Conservation (phyloP, 1,284 basidiomycete species). For the Ceratobasidium sp. region DNA sequence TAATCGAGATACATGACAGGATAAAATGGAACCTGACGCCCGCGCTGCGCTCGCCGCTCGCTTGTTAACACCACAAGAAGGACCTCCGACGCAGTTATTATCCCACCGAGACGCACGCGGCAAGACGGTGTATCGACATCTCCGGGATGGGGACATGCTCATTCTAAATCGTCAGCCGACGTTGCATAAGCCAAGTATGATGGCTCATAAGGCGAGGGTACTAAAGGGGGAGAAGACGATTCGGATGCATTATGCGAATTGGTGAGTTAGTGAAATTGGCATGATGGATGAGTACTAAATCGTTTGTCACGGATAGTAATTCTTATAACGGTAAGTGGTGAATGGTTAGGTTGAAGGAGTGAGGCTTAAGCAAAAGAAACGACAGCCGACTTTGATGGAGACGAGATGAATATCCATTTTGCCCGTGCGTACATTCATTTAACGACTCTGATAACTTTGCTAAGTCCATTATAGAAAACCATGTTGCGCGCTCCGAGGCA, state of each 20-base stretch:
- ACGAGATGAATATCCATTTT: slow-evolving; percentile 99
- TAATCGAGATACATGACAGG: slow-evolving; percentile 62
- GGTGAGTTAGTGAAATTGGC: slow-evolving; percentile 65
- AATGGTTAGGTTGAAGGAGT: not conserved
- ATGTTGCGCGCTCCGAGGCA: slow-evolving; percentile 93
- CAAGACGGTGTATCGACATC: slow-evolving; percentile 98
- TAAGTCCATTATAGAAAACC: slow-evolving; percentile 72
- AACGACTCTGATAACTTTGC: not conserved
- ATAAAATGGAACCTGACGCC: slow-evolving; percentile 88
- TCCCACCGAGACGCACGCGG: slow-evolving; percentile 75
- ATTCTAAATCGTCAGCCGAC: slow-evolving; percentile 99
- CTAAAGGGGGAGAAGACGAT: slow-evolving; percentile 98
- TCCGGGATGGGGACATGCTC: slow-evolving; percentile 95
- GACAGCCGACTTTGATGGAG: slow-evolving; percentile 98
- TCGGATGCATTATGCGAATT: slow-evolving; percentile 99
- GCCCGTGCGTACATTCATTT: slow-evolving; percentile 74
- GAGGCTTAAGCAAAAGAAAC: not conserved
- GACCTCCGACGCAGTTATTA: slow-evolving; percentile 65
- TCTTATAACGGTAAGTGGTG: slow-evolving; percentile 88
- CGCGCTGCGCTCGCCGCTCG: slow-evolving; percentile 98
- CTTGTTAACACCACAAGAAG: slow-evolving; percentile 91
- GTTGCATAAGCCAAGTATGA: slow-evolving; percentile 99
- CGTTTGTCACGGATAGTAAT: slow-evolving; percentile 66
- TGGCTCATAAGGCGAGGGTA: slow-evolving; percentile 96
- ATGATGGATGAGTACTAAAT: not conserved